A percentile compares a stretch with the other conserved stretches of the same genome.
These are phyloP conservation scores for Metarhizium robertsii DNA, from an alignment of 2,329 filamentous ascomycete species.

Conservation along the genomic window DNA sequence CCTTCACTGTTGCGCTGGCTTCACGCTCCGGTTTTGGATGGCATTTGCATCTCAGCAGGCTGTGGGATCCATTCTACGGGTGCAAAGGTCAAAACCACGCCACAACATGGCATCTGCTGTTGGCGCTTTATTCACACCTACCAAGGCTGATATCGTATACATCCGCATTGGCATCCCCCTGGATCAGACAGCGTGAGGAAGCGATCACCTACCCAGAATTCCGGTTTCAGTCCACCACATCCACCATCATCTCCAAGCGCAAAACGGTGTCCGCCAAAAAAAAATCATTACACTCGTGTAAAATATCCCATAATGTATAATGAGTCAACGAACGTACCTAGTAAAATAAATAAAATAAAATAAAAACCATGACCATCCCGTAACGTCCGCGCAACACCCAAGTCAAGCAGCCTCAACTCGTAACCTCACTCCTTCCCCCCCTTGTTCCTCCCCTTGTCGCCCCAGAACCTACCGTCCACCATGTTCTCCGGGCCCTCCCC, in stretches of 20 bases:
- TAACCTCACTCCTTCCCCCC: slow-evolving; percentile 19
- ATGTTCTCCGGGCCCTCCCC: slow-evolving; percentile 33
- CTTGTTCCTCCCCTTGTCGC: neutral
- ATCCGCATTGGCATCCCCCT: too few species aligned
- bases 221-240: too few species aligned
- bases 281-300: neutral
- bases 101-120: too few species aligned
- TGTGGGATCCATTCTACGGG: neutral
- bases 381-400: slow-evolving; percentile 3
- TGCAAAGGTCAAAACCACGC: too few species aligned
- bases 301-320: slow-evolving; percentile 17
- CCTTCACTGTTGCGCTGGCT: neutral
- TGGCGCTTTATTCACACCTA: too few species aligned
- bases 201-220: too few species aligned
- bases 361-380: too few species aligned
- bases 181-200: too few species aligned
- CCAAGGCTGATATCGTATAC: too few species aligned
- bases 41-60: neutral
- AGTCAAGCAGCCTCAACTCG: slow-evolving; percentile 13
- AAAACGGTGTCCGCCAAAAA: too few species aligned
- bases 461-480: slow-evolving; percentile 48
- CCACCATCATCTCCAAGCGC: too few species aligned
- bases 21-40: neutral
- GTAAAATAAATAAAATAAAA: slow-evolving; percentile 24
- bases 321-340: slow-evolving; percentile 38